Conservation (phyloP, 495 filamentous ascomycete species). For the Penicillium malachiteum region DNA sequence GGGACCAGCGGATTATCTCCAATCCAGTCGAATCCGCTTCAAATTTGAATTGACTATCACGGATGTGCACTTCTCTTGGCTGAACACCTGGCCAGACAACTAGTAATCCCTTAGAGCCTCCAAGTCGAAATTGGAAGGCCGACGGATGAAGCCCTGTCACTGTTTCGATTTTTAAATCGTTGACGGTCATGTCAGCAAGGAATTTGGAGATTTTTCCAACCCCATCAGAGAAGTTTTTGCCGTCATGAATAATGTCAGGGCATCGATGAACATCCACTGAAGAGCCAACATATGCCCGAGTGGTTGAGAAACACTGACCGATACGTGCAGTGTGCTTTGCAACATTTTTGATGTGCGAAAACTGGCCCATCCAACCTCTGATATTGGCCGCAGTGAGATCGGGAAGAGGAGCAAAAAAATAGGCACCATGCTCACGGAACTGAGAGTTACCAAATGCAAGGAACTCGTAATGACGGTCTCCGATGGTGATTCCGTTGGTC, state of each 20-base stretch:
- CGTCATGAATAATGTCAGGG: constrained; percentile 64
- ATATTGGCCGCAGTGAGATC: constrained; percentile 68
- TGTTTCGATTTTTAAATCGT: constrained; percentile 58
- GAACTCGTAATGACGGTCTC: constrained; percentile 79
- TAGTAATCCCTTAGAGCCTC: constrained; percentile 88
- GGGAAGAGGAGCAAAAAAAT: constrained; percentile 72
- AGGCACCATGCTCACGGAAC: constrained; percentile 87
- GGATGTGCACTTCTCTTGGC: constrained; percentile 66
- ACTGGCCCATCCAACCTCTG: constrained; percentile 87
- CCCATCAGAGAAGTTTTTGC: constrained; percentile 81
- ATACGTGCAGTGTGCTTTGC: constrained; percentile 85
- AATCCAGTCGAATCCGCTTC: constrained; percentile 64
- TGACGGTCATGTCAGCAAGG: constrained; percentile 66
- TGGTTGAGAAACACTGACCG: constrained; percentile 96
- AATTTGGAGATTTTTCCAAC: constrained; percentile 87
- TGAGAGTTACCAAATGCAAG: constrained; percentile 96
- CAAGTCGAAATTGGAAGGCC: constrained; percentile 87
- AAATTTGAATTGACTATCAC: constrained; percentile 88
- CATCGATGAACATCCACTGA: constrained; percentile 43
- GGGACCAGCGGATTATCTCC: constrained; percentile 81
- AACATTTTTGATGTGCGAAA: constrained; percentile 70
- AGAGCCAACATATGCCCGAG: constrained; percentile 59
- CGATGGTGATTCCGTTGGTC: constrained; percentile 76
- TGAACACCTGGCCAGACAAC: constrained; percentile 62
- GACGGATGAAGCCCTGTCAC: constrained; percentile 58